These are phyloP conservation scores for Naganishia sp. DNA, from an alignment of 1,284 basidiomycete species.

Conservation along the genomic window DNA sequence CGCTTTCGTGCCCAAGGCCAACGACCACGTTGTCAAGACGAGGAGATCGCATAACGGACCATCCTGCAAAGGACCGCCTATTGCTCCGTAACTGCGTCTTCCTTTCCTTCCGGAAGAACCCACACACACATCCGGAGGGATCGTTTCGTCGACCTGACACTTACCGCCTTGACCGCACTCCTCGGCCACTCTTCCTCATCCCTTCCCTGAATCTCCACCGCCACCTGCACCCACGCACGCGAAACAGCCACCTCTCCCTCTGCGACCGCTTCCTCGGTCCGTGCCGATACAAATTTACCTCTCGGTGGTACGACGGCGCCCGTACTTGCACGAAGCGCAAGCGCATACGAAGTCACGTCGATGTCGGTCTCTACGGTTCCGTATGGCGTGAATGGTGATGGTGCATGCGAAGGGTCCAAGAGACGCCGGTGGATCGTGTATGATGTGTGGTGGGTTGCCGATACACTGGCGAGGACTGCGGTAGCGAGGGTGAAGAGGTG, in stretches of 20 bases:
- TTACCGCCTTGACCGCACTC: constrained; percentile 23
- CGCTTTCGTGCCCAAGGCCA: no score
- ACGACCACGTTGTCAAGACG: no score
- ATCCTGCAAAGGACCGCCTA: not conserved
- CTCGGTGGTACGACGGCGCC: not conserved
- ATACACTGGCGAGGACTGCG: not conserved
- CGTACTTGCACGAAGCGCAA: constrained; percentile 49
- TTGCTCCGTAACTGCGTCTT: not conserved
- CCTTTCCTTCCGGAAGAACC: not conserved
- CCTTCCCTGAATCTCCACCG: constrained; percentile 63
- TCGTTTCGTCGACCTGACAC: not conserved
- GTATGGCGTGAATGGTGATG: constrained; percentile 31
- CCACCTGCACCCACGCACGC: constrained; percentile 66
- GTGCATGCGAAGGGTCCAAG: constrained; percentile 30
- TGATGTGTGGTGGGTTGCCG: constrained; percentile 2
- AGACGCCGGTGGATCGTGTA: constrained; percentile 38
- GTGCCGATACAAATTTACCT: constrained; percentile 1
- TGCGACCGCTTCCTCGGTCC: not conserved
- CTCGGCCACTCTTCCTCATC: constrained; percentile 32
- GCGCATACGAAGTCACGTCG: constrained; percentile 24
- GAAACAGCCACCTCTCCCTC: constrained; percentile 27
- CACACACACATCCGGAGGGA: not conserved
- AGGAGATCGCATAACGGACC: no score
- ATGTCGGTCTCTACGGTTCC: constrained; percentile 41
- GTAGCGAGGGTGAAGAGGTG: not conserved